A percentile compares a stretch with the other conserved stretches of the same genome.
phyloP scores from a whole-genome alignment of 2,329 filamentous ascomycete species.

The Didymella glomerata region DNA sequence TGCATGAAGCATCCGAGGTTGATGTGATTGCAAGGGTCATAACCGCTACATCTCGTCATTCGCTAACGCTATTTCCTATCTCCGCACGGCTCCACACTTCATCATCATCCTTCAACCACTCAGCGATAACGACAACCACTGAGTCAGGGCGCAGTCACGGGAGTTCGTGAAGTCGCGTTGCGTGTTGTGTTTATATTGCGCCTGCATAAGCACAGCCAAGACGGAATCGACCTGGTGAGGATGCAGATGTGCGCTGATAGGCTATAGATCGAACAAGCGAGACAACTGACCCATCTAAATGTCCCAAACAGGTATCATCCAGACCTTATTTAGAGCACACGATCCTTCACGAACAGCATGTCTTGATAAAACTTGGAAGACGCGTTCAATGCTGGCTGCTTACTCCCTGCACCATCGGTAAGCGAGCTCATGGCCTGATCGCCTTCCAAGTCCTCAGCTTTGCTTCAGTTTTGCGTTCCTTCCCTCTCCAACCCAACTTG shows the following conservation, averaged over 20 bases:
- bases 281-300: not conserved
- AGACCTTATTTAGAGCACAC: not conserved
- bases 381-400: not conserved
- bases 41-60: slow-evolving; percentile 10
- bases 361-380: not conserved
- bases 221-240: not conserved
- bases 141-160: not conserved
- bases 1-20: slow-evolving; percentile 1
- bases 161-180: not conserved
- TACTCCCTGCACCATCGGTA: not conserved
- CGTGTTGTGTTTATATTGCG: not conserved
- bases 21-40: slow-evolving; percentile 1
- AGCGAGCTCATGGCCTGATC: not conserved
- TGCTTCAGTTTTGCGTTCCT: not conserved
- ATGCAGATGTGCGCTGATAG: not conserved
- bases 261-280: not conserved
- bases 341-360: not conserved
- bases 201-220: not conserved
- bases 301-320: not conserved
- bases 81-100: not conserved
- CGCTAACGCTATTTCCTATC: not conserved
- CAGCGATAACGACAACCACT: not conserved
- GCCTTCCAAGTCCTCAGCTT: not conserved
- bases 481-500: not conserved
- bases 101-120: not conserved